Evolutionary conservation across 2,329 filamentous ascomycete species (phyloP), one percentile per base, ranked within the genome.

Genomic region (Tolypocladium ophioglossoides): DNA sequence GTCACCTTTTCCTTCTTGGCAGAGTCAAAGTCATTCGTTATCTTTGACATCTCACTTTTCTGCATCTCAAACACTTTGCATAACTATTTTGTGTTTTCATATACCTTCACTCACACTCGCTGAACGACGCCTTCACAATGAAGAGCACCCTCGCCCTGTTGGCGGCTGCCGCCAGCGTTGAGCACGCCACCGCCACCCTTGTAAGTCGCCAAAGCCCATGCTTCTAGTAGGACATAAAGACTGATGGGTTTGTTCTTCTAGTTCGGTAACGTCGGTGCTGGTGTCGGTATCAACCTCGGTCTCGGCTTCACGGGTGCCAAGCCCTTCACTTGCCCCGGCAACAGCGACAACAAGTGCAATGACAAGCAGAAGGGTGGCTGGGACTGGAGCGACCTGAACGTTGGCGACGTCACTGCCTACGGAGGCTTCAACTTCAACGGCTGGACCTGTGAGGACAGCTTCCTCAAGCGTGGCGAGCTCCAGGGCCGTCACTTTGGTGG

Each of bases 311-410:
- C 58, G 12, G 53, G 64, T 27, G 73, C 74, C 51, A 62, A 67
- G 53, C 67, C 76, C 56, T 95, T 84, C 77, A 75, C 76, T 50
- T 86, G 78, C 69, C 89, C 90, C 14, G 72, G 74, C 56, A 90
- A 88, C 78, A 83, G 79, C 65, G 74, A 89, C 75, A 94, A 94
- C 75, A 72, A 85, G 63, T 96, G 92, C 72, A 83, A 79, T 55
- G 68, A 78, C n/a, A 70, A 83, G 60, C 88, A 95, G 74, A 72
- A 78, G 58, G 61, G 64, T 24, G 91, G 90, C 51, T 94, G 87
- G 70, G 74, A 86, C 75, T 96, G 87, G 81, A 70, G 71, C 30
- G 79, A 80, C 59, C 78, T 95, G 27, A 62, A 68, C 58, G 60
- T 72, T 38, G 89, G 88, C 47, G 63, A 67, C 18, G 84, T 95